phyloP scores from a whole-genome alignment of 2,329 filamentous ascomycete species.

The Aspergillus novoparasiticus region DNA sequence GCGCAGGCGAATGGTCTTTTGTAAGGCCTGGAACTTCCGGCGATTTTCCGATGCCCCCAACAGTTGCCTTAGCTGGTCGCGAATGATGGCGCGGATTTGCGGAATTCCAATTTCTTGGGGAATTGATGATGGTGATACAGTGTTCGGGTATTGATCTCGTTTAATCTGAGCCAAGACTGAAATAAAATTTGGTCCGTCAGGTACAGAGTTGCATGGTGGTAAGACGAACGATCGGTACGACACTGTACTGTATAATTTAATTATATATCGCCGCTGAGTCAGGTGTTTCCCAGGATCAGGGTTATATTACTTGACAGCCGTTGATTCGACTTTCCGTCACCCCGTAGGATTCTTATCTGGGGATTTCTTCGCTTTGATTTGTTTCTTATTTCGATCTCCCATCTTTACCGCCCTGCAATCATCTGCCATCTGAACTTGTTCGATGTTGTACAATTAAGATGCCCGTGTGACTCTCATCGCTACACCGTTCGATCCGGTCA shows the following conservation, averaged over 20 bases:
- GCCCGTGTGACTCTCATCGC: not conserved
- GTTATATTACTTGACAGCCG: not conserved
- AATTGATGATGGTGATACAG: not conserved
- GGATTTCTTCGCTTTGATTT: not conserved
- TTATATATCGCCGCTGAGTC: not conserved
- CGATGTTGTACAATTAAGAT: not conserved
- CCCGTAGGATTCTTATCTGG: not conserved
- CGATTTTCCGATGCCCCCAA: not conserved
- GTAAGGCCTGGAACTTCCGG: not conserved
- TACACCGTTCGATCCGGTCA: not conserved
- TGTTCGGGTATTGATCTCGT: not conserved
- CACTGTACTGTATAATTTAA: not conserved
- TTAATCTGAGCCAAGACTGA: not conserved
- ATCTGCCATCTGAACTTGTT: not conserved
- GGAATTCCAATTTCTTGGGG: not conserved
- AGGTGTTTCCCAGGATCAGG: not conserved
- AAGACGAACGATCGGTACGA: not conserved
- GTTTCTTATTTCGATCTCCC: not conserved
- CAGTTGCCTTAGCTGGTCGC: not conserved
- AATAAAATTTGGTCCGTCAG: not conserved
- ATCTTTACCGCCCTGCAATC: not conserved
- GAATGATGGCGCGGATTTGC: not conserved
- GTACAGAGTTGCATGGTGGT: not conserved
- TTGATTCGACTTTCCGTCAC: not conserved
- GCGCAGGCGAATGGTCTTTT: not conserved